Base-by-base conservation (phyloP, 768 basidiomycete genomes). In the Mrakia blollopis region DNA sequence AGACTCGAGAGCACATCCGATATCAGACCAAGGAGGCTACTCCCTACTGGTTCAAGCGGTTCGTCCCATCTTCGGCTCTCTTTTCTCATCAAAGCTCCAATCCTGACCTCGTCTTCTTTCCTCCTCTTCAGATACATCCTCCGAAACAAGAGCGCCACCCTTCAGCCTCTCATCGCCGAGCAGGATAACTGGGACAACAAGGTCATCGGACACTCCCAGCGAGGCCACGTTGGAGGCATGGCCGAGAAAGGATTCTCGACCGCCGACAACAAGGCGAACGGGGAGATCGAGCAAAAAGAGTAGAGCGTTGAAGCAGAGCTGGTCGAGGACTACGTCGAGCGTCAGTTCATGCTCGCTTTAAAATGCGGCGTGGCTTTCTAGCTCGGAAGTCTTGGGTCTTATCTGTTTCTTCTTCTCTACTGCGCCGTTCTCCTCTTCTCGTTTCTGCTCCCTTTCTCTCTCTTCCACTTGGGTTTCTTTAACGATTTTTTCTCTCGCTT, bases 1-100 rank as follows among this genome's bases (percentile, higher is more conserved):
- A 82, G 14, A 82, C 80, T 47, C 16, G 54, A 35, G 78, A 73
- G 25, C 79, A 80, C 80, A 75, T 75, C 63, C 41, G 71, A 8
- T 81, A 81, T 79, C 74, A 80, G 41, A 72, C 79, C 30, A 81
- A 63, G 35, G 68, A 79, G 65, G 37, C 79, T 2, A 62, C 77
- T 23, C 79, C 79, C 10, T 79, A 80, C 72, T 79, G 79, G 74
- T 32, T 77, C 76, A 72, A 76, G 37, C 73, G 79, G 35, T 80
- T 54, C 47, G 61, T 80, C 67, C 57, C 8, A 25, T n/a, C 11
- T 57, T 13, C 44, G 14, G 3, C 44, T 1, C 57, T 57, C 57
- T n/a, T 25, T 28, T 2, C 4, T 18, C 3, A 25, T 25, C 57
- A n/a, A 25, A 9, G 2, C 54, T 44, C 44, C 7, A 44, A 44